Percentiles rank a stretch among this genome's conserved stretches.
Evolutionary conservation across 495 filamentous ascomycete species (phyloP).

Genomic region (Hyaloscypha hepaticicola): DNA sequence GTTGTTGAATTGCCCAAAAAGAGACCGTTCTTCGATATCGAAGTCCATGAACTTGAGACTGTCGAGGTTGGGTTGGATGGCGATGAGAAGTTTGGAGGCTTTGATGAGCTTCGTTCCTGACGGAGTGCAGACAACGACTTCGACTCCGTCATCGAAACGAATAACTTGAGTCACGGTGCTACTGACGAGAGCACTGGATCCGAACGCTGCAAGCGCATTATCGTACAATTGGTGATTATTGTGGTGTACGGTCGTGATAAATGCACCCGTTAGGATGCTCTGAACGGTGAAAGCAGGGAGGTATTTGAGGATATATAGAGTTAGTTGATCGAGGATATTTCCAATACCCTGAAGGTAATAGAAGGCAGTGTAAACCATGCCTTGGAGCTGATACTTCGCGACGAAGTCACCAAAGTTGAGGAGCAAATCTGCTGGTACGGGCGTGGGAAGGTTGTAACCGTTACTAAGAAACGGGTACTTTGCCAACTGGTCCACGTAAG

Average conservation of each 20-base stretch:
- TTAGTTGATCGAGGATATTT: constrained; percentile 30
- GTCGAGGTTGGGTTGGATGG: constrained; percentile 40
- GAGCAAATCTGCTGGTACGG: constrained; percentile 19
- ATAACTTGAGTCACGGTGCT: constrained; percentile 34
- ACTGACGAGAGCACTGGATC: constrained; percentile 33
- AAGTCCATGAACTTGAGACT: constrained; percentile 42
- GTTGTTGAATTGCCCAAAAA: constrained; percentile 43
- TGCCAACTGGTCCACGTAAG: not conserved
- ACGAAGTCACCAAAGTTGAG: constrained; percentile 16
- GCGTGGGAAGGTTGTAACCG: constrained; percentile 13
- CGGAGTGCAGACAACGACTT: constrained; percentile 39
- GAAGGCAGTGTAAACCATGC: constrained; percentile 14
- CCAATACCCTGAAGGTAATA: constrained; percentile 26
- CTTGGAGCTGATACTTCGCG: constrained; percentile 35
- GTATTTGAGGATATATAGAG: constrained; percentile 35
- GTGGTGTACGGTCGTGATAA: constrained; percentile 34
- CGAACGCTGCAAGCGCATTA: constrained; percentile 35
- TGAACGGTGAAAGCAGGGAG: constrained; percentile 22
- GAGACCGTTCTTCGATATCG: constrained; percentile 31
- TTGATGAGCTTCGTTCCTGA: constrained; percentile 39
- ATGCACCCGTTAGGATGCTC: constrained; percentile 23
- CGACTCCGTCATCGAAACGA: constrained; percentile 32
- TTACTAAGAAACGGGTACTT: constrained; percentile 16
- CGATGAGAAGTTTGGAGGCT: constrained; percentile 47
- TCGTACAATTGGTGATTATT: constrained; percentile 46